Base-by-base conservation (phyloP, 2,329 filamentous ascomycete species). In the Tolypocladium ovalisporum region DNA sequence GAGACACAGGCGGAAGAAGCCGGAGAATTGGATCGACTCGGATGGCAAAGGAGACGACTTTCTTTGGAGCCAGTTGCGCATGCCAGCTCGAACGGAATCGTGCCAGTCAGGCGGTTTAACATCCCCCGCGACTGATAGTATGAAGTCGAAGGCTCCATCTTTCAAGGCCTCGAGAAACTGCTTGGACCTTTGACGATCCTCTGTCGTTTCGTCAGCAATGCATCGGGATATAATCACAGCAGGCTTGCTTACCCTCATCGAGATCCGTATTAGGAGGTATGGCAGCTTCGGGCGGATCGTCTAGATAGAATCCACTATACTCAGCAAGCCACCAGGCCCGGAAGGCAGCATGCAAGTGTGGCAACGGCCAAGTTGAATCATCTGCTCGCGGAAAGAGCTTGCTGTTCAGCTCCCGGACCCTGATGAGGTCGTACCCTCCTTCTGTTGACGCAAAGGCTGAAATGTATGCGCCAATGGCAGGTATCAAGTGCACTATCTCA, bases 91-190 rank as follows among this genome's bases (percentile, higher is more conserved):
- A 32, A 90, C 88, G 13, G 92, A 87, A 67, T 97, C 91, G 63
- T 91, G 86, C 90, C 91, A 96, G 63, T 92, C 86, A 40, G 87
- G 83, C 4, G 86, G 82, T 63, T 86, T 89, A 56, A 93, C 82
- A 66, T 95, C 91, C 35, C 90, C 86, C 56, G 90, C 89, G 52
- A 96, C 79, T 0, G 90, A 87, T 22, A 99, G 80, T 62, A 97
- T 82, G 67, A 97, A 96, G 67, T 97, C 91, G 61, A 99, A 89
- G 6, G 90, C 91, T 5, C 92, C 92, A 61, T 97, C 91, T 65
- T 91, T 89, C 8, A 97, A 74, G 3, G 88, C 83, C 55, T 89
- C 84, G 56, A 87, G 77, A 65, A 96, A 95, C 39, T 85, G 79
- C 59, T 86, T 87, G 2, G 87, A 85, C 59, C 90, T 80, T 62